These are phyloP conservation scores for Rhizopogon parksii DNA, from an alignment of 1,284 basidiomycete genomes.

Conservation along the genomic window DNA sequence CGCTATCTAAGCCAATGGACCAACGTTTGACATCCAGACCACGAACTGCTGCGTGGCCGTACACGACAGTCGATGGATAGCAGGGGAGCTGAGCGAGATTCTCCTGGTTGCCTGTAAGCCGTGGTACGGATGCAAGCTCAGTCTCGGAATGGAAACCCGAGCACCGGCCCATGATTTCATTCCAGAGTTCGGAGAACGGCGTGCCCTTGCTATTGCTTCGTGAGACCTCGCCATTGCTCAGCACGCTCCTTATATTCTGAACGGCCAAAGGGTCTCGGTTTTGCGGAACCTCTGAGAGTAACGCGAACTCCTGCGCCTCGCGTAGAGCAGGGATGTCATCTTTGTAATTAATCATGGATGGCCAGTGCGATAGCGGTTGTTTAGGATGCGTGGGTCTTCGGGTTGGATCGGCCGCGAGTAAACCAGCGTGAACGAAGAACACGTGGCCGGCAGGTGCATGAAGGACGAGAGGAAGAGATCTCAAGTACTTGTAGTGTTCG, in stretches of 20 bases:
- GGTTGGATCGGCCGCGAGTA: conserved; percentile 66
- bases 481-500: conserved; percentile 62
- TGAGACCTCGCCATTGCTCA: conserved; percentile 45
- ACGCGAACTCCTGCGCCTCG: conserved; percentile 47
- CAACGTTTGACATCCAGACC: conserved; percentile 75
- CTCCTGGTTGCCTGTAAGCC: conserved; percentile 6
- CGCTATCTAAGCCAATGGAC: conserved; percentile 76
- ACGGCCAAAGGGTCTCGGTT: conserved; percentile 70
- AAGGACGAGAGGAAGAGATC: conserved; percentile 63
- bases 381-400: conserved; percentile 38
- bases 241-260: conserved; percentile 70
- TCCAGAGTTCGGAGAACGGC: conserved; percentile 74
- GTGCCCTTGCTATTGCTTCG: conserved; percentile 52
- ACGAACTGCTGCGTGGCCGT: conserved; percentile 73
- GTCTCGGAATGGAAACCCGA: conserved; percentile 36
- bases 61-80: conserved; percentile 71
- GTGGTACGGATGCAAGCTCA: background rate
- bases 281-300: conserved; percentile 62
- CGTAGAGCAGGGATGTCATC: conserved; percentile 31
- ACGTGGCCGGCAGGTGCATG: conserved; percentile 73
- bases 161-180: conserved; percentile 63
- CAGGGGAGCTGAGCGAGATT: conserved; percentile 45
- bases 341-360: conserved; percentile 31
- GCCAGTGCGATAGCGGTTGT: conserved; percentile 66
- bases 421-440: conserved; percentile 78